Conservation (phyloP, 2,329 filamentous ascomycete species). For the Madurella fahalii region DNA sequence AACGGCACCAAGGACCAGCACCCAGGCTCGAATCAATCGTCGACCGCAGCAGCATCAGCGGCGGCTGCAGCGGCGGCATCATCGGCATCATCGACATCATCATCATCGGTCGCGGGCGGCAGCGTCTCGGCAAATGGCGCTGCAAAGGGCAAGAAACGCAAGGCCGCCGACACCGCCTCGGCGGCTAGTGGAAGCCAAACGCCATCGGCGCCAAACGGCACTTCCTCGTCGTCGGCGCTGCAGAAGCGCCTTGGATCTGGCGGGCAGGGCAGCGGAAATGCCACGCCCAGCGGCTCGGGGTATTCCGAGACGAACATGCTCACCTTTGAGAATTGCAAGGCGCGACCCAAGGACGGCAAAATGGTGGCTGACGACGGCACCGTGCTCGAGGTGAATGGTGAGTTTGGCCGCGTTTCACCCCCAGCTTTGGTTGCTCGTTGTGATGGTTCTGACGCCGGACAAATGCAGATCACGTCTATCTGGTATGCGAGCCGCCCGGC, state of each 20-base stretch:
- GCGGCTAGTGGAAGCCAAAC: conserved; percentile 28
- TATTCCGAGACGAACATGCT: conserved; percentile 78
- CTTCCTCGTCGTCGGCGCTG: conserved; percentile 19
- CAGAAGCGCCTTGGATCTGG: conserved; percentile 30
- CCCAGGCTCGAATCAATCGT: conserved; percentile 2
- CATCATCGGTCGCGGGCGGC: conserved; percentile 24
- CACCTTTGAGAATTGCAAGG: conserved; percentile 71
- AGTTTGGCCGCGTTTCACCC: conserved; percentile 32
- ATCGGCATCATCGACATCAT: conserved; percentile 13
- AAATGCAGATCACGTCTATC: conserved; percentile 71
- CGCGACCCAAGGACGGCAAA: conserved; percentile 67
- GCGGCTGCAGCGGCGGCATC: conserved; percentile 15
- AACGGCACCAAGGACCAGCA: conserved; percentile 36
- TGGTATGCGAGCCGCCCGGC: conserved; percentile 94
- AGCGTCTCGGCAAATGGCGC: conserved; percentile 42
- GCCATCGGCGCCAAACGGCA: conserved; percentile 16
- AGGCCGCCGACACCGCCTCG: conserved; percentile 54
- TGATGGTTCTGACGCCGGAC: conserved; percentile 18
- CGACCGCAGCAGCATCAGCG: conserved; percentile 22
- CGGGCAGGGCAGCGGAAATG: conserved; percentile 15
- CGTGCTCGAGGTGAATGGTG: conserved; percentile 79
- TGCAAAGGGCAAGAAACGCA: conserved; percentile 73
- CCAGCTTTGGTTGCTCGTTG: neutral
- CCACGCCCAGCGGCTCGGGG: conserved; percentile 31
- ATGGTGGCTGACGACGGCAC: conserved; percentile 90